Evolutionary conservation across 169 alveolate genomes (phyloP).

Genomic region (Eimeria falciformis): DNA sequence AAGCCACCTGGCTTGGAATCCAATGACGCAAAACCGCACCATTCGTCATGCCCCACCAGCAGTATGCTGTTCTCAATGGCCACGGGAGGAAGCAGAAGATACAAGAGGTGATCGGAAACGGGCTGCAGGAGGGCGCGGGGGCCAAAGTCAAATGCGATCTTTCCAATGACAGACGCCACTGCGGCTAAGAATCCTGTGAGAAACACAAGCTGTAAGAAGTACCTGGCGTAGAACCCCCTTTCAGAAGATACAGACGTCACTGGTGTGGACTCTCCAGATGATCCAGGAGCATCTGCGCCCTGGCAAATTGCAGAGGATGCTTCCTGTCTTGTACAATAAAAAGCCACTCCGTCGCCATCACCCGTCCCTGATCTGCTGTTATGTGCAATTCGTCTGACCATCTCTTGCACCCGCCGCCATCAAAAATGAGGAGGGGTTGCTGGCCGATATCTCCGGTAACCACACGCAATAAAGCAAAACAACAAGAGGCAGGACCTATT

Average conservation of each 20-base stretch:
- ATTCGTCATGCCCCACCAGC: background rate
- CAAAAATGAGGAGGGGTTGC: too few species aligned
- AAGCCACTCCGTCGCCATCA: too few species aligned
- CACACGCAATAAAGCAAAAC: too few species aligned
- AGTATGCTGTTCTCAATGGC: background rate
- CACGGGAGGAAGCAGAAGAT: slow-evolving; percentile 1
- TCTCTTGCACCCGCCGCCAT: too few species aligned
- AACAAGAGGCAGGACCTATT: too few species aligned
- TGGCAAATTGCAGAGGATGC: too few species aligned
- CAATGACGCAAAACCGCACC: background rate
- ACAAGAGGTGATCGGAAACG: background rate
- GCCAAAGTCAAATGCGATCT: slow-evolving; percentile 47
- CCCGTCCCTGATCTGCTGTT: too few species aligned
- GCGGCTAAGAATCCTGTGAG: slow-evolving; percentile 58
- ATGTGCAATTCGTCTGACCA: too few species aligned
- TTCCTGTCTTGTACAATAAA: too few species aligned
- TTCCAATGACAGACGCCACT: slow-evolving; percentile 47
- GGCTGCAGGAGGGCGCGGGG: slow-evolving; percentile 51
- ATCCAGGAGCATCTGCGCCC: too few species aligned
- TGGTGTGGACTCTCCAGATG: too few species aligned
- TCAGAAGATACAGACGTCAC: background rate
- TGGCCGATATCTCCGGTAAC: too few species aligned
- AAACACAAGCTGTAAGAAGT: slow-evolving; percentile 38
- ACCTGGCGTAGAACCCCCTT: background rate
- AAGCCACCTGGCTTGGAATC: slow-evolving; percentile 38